A percentile compares a stretch with the other conserved stretches of the same genome.
Evolutionary conservation across 441 rosid genomes (phyloP).

Genomic region (Brassica hybrid): DNA sequence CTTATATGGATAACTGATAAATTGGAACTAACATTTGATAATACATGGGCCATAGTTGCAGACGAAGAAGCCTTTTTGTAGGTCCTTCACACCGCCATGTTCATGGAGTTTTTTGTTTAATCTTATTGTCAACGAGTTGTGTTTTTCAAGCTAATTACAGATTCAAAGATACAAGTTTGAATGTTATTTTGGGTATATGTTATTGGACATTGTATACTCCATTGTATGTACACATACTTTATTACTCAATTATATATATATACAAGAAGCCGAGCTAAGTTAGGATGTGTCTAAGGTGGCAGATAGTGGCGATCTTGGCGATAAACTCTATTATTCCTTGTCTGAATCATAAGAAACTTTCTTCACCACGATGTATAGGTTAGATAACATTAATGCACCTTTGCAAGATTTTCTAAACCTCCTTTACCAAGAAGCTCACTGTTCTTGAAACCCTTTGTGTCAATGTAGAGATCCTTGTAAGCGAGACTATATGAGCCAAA

Average conservation of each 20-base stretch:
- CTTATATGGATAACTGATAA: not conserved
- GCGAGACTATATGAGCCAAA: constrained; percentile 39
- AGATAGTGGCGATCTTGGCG: too few relatives aligned
- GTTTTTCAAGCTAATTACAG: not conserved
- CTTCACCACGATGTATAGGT: too few relatives aligned
- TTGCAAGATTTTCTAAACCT: constrained; percentile 47
- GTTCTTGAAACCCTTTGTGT: constrained; percentile 48
- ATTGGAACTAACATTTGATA: not conserved
- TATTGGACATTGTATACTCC: not conserved
- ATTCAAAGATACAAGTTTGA: not conserved
- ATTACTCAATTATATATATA: too few relatives aligned
- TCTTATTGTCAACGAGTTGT: not conserved
- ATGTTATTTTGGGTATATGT: not conserved
- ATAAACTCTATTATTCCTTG: too few relatives aligned
- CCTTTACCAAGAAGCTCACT: constrained; percentile 50
- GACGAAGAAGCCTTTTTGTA: not conserved
- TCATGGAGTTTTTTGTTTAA: not conserved
- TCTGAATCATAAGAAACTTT: too few relatives aligned
- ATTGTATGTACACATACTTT: too few relatives aligned
- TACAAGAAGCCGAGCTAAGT: too few relatives aligned
- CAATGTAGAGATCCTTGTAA: constrained; percentile 39
- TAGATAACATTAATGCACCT: too few relatives aligned
- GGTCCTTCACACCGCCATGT: not conserved
- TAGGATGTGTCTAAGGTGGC: too few relatives aligned
- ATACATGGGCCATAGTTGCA: not conserved